Base-by-base conservation (phyloP, 2,329 filamentous ascomycete species). In the Diaporthe australafricana region DNA sequence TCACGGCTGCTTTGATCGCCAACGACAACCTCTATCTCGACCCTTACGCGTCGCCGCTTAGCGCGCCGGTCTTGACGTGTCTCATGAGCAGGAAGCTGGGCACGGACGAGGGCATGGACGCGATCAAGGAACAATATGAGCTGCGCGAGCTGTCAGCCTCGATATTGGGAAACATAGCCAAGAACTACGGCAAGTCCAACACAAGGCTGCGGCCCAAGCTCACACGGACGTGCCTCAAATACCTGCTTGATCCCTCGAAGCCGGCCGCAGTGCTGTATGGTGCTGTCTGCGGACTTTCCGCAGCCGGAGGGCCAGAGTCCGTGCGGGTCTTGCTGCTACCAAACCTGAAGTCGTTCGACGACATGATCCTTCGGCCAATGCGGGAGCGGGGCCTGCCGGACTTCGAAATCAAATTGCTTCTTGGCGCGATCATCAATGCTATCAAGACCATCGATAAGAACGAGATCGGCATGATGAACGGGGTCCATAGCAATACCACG, bases 221-320 rank as follows among this genome's bases (percentile, higher is more conserved):
- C 38, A 95, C 95, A 5, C 90, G 96, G n/a, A 96, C 95, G 0
- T 98, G 95, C 78, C 88, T 98, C 42, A 98, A 98, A 83, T 91
- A 93, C 77, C 96, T 98, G 81, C 88, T 99, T 38, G 95, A 98
- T 78, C 94, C 94, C 0, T 90, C 91, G 53, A 94, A 95, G 78
- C 91, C 95, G 0, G 89, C 95, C 0, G 91, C 93, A 1, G 92
- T 96, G 1, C 94, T 98, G 78, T 99, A 96, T 79, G 96, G 96
- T 55, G 94, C 96, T 8, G 88, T 99, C 27, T 89, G 91, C 38
- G 96, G 95, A 1, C 85, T 99, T 3, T 87, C 92, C 2, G 90
- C 92, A 1, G 92, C 97, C 30, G 94, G 95, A 32, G 95, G 88
- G 0, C 83, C 87, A 27, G 88, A 90, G 77, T 87, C 87, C 9